Conservation (phyloP, 2,329 filamentous ascomycete species). For the Trichoderma sp. region DNA sequence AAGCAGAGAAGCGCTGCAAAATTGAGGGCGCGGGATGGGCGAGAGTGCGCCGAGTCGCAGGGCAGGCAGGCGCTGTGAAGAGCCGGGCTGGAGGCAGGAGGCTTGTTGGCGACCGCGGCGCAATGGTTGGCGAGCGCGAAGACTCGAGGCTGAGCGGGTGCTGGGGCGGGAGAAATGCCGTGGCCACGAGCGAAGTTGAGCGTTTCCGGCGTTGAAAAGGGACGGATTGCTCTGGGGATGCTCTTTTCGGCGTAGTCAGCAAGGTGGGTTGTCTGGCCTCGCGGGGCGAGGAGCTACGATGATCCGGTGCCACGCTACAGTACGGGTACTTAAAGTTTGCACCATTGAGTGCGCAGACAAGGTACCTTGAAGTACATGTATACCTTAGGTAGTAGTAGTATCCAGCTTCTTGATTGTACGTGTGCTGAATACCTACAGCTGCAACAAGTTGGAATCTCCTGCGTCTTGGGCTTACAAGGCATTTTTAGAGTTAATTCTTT, state of each 20-base stretch:
- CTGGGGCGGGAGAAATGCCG: conserved; percentile 24
- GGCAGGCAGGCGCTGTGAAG: conserved; percentile 13
- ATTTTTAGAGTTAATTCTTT: too few relatives aligned
- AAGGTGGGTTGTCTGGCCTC: conserved; percentile 15
- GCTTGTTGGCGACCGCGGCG: conserved; percentile 30
- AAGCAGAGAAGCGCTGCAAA: conserved; percentile 14
- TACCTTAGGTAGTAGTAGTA: too few relatives aligned
- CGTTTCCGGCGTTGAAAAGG: conserved; percentile 26
- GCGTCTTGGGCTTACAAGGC: too few relatives aligned
- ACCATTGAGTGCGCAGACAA: background rate
- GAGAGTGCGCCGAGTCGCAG: conserved; percentile 21
- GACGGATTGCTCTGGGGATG: conserved; percentile 28
- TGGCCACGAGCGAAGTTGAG: conserved; percentile 26
- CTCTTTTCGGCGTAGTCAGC: conserved; percentile 28
- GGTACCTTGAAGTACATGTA: too few relatives aligned
- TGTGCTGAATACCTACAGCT: too few relatives aligned
- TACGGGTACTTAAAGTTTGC: background rate
- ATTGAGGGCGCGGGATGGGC: conserved; percentile 30
- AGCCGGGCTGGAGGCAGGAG: background rate
- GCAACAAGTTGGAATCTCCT: too few relatives aligned
- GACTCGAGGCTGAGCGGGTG: conserved; percentile 7
- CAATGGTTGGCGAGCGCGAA: conserved; percentile 22
- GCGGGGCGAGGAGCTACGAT: conserved; percentile 16
- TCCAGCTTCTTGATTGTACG: too few relatives aligned
- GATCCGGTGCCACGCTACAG: background rate